Base-by-base conservation (phyloP, 176 grass and related monocot genomes). In the Chrysopogon serrulatus region DNA sequence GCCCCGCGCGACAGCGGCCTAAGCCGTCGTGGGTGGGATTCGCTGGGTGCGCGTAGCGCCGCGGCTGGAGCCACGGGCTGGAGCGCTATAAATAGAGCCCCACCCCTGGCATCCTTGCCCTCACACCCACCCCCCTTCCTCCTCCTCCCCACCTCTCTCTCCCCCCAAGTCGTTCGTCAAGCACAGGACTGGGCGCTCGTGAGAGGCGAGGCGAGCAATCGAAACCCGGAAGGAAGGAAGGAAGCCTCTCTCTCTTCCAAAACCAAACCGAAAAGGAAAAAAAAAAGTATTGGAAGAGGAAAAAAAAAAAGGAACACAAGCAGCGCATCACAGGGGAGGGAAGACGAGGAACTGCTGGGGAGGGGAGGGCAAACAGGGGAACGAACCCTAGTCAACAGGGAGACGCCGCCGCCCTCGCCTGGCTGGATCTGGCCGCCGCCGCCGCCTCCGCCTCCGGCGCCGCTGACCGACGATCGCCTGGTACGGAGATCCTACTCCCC, bases 401-500 rank as follows among this genome's bases (percentile, higher is more conserved):
- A n/a, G 65, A 30, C 39, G 56, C 56, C 56, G 56, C 60, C 27
- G 5, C 61, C 47, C 4, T 13, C 28, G 79, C 24, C 27, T 28
- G 43, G 73, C 63, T 85, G 88, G 84, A 90, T 90, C 88, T 90
- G 88, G 67, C 44, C 74, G 61, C 73, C 65, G 65, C 54, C 68
- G 27, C 69, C 21, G 76, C 28, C 36, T n/a, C n/a, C n/a, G n/a
- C n/a, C n/a, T n/a, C n/a, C n/a, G n/a, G 43, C 69, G 45, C 45
- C 18, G 77, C 31, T n/a, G n/a, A n/a, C 45, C 70, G 64, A 33
- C 68, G 84, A 90, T 87, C 79, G 88, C 84, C 88, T 86, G 89
- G 89, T 90, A 90, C 89, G 84, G 89, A 90, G 84, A 90, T 79
- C 84, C 74, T 66, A 71, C 73, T 15, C 79, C 45, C 33, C 32